phyloP scores from a whole-genome alignment of 345 rosid genomes.

The Gossypium arboreum region DNA sequence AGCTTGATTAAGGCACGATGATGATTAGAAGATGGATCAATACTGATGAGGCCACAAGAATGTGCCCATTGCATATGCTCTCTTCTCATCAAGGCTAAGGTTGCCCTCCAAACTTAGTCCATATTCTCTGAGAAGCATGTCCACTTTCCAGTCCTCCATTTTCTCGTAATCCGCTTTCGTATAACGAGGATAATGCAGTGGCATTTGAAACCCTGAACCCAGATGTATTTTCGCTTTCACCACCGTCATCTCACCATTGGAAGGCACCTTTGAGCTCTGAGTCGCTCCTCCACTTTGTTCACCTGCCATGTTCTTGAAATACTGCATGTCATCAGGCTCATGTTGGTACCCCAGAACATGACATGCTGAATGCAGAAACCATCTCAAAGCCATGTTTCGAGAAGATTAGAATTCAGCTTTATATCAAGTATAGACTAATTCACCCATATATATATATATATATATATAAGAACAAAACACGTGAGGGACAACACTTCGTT shows the following conservation, averaged over 20 bases:
- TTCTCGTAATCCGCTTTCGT: slow-evolving; percentile 20
- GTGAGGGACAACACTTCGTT: not conserved
- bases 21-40: slow-evolving; percentile 4
- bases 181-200: slow-evolving; percentile 2
- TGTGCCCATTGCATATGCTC: slow-evolving; percentile 52
- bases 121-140: slow-evolving; percentile 53
- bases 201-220: not conserved
- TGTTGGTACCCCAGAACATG: slow-evolving; percentile 34
- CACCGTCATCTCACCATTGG: not conserved
- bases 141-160: slow-evolving; percentile 76
- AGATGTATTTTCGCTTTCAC: not conserved
- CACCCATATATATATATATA: not conserved
- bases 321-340: not conserved
- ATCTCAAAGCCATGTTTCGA: slow-evolving; percentile 16
- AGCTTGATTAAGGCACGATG: not conserved
- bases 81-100: slow-evolving; percentile 40
- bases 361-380: slow-evolving; percentile 48
- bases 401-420: not conserved
- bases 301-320: not conserved
- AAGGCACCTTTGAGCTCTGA: slow-evolving; percentile 6
- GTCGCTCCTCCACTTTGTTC: not conserved
- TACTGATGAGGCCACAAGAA: slow-evolving; percentile 61
- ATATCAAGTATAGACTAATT: not conserved
- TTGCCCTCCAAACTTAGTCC: slow-evolving; percentile 40
- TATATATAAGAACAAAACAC: not conserved